Conservation (phyloP, 2,329 filamentous ascomycete genomes). For the Stachybotrys echinatus region DNA sequence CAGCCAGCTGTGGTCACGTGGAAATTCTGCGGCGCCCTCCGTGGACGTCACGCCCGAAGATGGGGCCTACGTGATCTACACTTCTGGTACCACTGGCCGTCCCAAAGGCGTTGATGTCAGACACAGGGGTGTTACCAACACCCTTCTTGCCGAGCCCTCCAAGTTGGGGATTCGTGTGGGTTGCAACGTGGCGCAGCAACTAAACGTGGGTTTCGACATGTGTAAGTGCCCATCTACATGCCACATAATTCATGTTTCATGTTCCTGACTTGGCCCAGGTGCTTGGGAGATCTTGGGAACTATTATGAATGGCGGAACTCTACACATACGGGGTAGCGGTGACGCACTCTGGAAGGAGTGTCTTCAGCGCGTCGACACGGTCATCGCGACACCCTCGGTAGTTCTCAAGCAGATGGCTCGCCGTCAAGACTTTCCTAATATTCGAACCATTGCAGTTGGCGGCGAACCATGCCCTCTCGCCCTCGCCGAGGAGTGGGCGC, state of each 20-base stretch:
- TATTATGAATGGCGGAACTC: slow-evolving; percentile 42
- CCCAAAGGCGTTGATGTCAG: slow-evolving; percentile 10
- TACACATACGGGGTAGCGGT: slow-evolving; percentile 31
- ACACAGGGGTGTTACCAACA: slow-evolving; percentile 7
- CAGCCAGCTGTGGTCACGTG: not conserved
- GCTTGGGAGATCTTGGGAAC: slow-evolving; percentile 46
- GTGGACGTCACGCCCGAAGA: slow-evolving; percentile 1
- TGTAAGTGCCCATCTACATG: slow-evolving; percentile 31
- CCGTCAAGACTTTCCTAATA: slow-evolving; percentile 28
- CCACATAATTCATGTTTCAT: not conserved
- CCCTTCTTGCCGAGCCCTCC: slow-evolving; percentile 28
- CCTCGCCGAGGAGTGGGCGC: slow-evolving; percentile 8
- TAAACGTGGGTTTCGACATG: slow-evolving; percentile 49
- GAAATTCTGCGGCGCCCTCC: not conserved
- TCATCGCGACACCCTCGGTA: slow-evolving; percentile 43
- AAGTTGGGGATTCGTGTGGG: slow-evolving; percentile 36
- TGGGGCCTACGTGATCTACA: slow-evolving; percentile 10
- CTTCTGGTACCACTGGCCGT: slow-evolving; percentile 9
- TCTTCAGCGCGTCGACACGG: slow-evolving; percentile 1
- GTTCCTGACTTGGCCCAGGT: slow-evolving; percentile 26
- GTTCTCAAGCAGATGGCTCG: slow-evolving; percentile 29
- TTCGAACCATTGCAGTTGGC: slow-evolving; percentile 6
- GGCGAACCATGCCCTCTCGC: slow-evolving; percentile 7
- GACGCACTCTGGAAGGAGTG: not conserved
- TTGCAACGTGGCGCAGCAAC: slow-evolving; percentile 39